Conservation (phyloP, 148 eudicot species). For the Rhododendron kiyosumense region DNA sequence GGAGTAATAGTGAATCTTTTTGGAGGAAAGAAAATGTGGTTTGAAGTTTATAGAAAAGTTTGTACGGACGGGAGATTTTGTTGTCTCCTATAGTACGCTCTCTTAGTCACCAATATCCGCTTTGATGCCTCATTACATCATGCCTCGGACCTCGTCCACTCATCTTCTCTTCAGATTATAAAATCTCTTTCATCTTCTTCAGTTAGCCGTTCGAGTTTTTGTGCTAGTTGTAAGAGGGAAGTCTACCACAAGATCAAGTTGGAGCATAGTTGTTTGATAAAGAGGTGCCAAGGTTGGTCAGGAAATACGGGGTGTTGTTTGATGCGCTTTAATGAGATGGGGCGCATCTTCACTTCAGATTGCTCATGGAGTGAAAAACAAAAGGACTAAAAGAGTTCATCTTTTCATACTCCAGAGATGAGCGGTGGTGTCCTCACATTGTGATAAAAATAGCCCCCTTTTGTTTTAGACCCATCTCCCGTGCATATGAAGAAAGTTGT, state of each 20-base stretch:
- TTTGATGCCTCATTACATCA: not conserved
- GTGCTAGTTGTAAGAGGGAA: not conserved
- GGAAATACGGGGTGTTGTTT: not conserved
- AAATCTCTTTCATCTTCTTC: not conserved
- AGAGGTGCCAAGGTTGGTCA: not conserved
- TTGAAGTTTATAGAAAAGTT: not conserved
- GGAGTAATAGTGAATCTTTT: not conserved
- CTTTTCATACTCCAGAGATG: not conserved
- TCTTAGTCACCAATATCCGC: not conserved
- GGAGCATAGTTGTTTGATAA: not conserved
- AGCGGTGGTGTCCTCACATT: not conserved
- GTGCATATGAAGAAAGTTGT: not conserved
- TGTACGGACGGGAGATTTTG: not conserved
- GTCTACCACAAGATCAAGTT: not conserved
- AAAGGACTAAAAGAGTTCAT: not conserved
- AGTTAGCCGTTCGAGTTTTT: not conserved
- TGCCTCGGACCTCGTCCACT: not conserved
- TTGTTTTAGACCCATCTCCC: not conserved
- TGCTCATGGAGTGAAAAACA: not conserved
- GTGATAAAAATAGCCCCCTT: not conserved
- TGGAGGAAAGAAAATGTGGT: not conserved
- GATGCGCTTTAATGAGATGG: not conserved
- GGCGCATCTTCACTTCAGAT: not conserved
- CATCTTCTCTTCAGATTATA: not conserved
- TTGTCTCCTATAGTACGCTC: not conserved